Evolutionary conservation across 78 protist species (phyloP).

Genomic region (slime mould (Dictyostelium discoideum)): DNA sequence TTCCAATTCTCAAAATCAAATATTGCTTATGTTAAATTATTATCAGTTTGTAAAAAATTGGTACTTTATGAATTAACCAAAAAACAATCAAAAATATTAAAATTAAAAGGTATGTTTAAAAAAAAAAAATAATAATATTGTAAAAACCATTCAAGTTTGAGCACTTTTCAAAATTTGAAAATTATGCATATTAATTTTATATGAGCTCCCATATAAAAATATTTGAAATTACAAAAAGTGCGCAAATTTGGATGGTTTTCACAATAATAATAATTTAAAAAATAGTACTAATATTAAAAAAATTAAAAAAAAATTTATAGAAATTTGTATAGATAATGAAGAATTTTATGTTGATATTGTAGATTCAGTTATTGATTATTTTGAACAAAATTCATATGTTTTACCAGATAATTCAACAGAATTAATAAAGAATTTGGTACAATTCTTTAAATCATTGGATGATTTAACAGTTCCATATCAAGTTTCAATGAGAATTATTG

Average conservation of each 20-base stretch:
- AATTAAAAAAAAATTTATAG: background rate
- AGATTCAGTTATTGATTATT: slow-evolving; percentile 39
- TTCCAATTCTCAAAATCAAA: slow-evolving; percentile 10
- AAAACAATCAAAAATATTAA: slow-evolving; percentile 46
- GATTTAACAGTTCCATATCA: slow-evolving; percentile 68
- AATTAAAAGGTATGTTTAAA: slow-evolving; percentile 7
- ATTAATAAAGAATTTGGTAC: slow-evolving; percentile 49
- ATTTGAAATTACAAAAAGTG: too few species aligned
- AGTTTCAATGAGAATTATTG: slow-evolving; percentile 53
- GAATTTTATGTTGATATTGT: slow-evolving; percentile 67
- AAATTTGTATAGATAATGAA: slow-evolving; percentile 67
- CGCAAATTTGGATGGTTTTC: too few species aligned
- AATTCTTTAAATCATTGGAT: slow-evolving; percentile 50
- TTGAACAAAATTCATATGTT: slow-evolving; percentile 31
- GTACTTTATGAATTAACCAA: slow-evolving; percentile 29
- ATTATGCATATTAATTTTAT: too few species aligned
- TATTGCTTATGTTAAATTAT: slow-evolving; percentile 5
- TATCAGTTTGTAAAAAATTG: slow-evolving; percentile 45
- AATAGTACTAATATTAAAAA: background rate
- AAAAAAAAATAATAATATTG: too few species aligned
- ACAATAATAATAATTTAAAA: background rate
- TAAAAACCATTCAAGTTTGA: too few species aligned
- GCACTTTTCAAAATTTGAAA: too few species aligned
- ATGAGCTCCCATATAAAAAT: too few species aligned
- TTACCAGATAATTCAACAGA: slow-evolving; percentile 37